Evolutionary conservation across 495 filamentous ascomycete genomes (phyloP), one percentile per base, ranked within the genome.

Genomic region (Cryomyces antarcticus): DNA sequence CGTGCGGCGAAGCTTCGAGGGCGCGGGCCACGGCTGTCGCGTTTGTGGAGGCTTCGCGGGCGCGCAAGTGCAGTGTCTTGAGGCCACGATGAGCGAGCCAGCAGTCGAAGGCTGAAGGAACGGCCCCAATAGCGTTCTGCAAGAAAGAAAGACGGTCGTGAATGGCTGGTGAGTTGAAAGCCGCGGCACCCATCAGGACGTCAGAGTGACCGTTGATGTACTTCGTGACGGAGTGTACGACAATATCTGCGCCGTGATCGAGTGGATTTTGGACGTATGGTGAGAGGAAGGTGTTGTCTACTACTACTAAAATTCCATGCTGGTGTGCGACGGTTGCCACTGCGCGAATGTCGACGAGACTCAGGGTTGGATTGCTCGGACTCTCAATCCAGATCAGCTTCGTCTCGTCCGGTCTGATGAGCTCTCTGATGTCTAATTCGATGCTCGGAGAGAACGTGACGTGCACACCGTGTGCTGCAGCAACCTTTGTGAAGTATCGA

Each of bases 221-320:
- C 61, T 99, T 99, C 6, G 89, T 99, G n/a, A 99, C 89, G 34
- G 80, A 87, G 67, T 99, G 89, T n/a, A 96, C 77, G 37, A 96
- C 89, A 38, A 99, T 86, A 56, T 99, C 92, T 31, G 89, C 89
- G 52, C 89, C 89, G 61, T 92, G 84, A 51, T 86, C 75, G 28
- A 99, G 70, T 2, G 89, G 89, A 59, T 95, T 96, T 61, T 99
- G 89, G 27, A 96, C 69, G 57, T 96, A 99, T 28, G 89, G 89
- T 47, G 75, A 82, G 52, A 99, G 64, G 67, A 99, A 99, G 3
- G 89, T 99, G 67, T 99, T 99, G 63, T 99, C 89, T 3, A 99
- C 89, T 5, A 99, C 92, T 7, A 99, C 89, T 50, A 82, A 63
- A 46, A 99, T 84, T 39, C 86, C 86, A 57, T 83, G 80, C 46